phyloP scores from a whole-genome alignment of 345 rosid species.

The Hibiscus mutabilis region DNA sequence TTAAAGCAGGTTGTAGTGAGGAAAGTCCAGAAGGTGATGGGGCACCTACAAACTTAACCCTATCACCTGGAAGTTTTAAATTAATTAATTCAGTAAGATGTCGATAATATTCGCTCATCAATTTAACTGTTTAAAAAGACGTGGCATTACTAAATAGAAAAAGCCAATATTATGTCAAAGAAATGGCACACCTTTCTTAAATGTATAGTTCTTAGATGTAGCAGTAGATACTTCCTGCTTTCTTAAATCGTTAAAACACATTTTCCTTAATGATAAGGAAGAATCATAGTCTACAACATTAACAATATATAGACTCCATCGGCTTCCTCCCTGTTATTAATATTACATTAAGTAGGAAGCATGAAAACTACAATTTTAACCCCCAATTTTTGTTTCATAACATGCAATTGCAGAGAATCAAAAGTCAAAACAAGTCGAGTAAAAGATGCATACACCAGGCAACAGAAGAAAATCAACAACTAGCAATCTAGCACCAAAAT shows the following conservation, averaged over 20 bases:
- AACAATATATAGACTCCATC: background rate
- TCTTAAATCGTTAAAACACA: background rate
- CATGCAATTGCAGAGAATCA: background rate
- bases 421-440: background rate
- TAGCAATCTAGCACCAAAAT: conserved; percentile 71
- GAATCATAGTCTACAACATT: background rate
- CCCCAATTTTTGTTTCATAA: background rate
- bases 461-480: conserved; percentile 72
- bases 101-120: conserved; percentile 7
- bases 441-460: conserved; percentile 73
- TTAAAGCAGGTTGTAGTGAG: conserved; percentile 38
- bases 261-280: background rate
- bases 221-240: conserved; percentile 92
- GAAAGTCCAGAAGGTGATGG: conserved; percentile 41
- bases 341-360: background rate
- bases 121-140: background rate
- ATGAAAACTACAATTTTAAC: background rate
- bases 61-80: conserved; percentile 59
- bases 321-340: background rate
- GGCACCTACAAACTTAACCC: conserved; percentile 64
- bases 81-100: conserved; percentile 15
- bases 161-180: background rate
- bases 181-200: conserved; percentile 60
- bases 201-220: conserved; percentile 73
- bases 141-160: background rate